Evolutionary conservation across 1,139 yeast genomes (phyloP).

Genomic region (Geotrichum bryndzae): DNA sequence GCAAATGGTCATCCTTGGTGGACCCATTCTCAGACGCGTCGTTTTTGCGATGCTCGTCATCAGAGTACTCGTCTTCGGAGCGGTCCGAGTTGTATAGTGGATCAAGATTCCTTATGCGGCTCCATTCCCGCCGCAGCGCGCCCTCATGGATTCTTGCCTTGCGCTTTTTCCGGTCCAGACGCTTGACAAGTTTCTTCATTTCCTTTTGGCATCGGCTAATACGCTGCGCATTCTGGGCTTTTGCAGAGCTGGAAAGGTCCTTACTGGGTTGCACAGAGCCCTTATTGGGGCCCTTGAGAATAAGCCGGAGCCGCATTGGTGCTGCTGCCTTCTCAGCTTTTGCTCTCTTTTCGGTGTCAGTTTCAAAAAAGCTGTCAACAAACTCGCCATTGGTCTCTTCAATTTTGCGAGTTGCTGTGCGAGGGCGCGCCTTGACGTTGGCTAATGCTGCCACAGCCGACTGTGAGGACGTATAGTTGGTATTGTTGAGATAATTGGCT

Average conservation of each 20-base stretch:
- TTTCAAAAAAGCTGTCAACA: not conserved
- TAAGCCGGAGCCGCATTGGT: slow-evolving; percentile 6
- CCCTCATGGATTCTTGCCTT: slow-evolving; percentile 26
- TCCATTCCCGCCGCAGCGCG: slow-evolving; percentile 29
- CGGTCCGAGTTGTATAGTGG: slow-evolving; percentile 33
- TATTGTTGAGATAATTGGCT: slow-evolving; percentile 43
- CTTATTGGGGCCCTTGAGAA: slow-evolving; percentile 6
- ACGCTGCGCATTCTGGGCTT: slow-evolving; percentile 4
- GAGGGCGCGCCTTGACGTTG: not conserved
- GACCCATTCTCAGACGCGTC: not conserved
- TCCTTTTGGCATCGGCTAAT: slow-evolving; percentile 19
- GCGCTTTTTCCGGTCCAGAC: slow-evolving; percentile 24
- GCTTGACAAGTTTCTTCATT: slow-evolving; percentile 25
- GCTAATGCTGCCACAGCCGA: not conserved
- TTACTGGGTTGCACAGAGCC: not conserved
- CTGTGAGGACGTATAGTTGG: not conserved
- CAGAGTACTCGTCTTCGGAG: slow-evolving; percentile 9
- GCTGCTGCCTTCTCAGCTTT: not conserved
- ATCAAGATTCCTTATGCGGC: slow-evolving; percentile 28
- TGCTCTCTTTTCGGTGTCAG: not conserved
- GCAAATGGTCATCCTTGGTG: not conserved
- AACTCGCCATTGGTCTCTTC: slow-evolving; percentile 1
- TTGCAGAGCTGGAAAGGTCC: not conserved
- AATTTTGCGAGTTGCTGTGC: slow-evolving; percentile 3
- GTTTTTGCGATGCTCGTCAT: slow-evolving; percentile 1